Conservation (phyloP, 768 basidiomycete genomes). For the Kwoniella heveanensis region DNA sequence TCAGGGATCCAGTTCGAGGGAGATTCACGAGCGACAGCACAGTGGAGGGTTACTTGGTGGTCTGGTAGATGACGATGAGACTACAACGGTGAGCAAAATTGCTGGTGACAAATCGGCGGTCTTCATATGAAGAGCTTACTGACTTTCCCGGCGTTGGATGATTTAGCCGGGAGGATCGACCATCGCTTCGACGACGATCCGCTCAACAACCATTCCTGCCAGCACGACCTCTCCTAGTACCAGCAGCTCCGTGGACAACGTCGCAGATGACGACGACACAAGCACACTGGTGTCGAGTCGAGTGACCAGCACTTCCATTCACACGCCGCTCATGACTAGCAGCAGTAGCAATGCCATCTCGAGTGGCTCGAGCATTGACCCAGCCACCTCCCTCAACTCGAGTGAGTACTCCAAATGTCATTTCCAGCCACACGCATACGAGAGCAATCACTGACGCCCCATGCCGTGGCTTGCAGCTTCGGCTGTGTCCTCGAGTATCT, state of each 20-base stretch:
- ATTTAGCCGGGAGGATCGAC: background rate
- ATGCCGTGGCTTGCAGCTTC: background rate
- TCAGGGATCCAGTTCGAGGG: background rate
- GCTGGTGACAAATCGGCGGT: too few species aligned
- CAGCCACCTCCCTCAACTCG: background rate
- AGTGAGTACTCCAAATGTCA: background rate
- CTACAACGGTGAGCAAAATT: conserved; percentile 5
- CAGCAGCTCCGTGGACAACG: background rate
- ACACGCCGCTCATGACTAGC: background rate
- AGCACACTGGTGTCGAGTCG: background rate
- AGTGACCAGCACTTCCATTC: background rate
- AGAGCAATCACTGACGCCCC: too few species aligned
- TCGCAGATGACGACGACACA: background rate
- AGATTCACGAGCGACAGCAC: conserved; percentile 9
- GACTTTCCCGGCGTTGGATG: background rate
- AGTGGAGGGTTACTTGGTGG: conserved; percentile 10
- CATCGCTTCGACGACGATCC: background rate
- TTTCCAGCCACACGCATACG: too few species aligned
- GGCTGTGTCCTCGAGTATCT: background rate
- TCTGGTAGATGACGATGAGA: conserved; percentile 6
- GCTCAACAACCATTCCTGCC: background rate
- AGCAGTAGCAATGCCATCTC: background rate
- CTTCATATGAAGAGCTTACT: background rate
- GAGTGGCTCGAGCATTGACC: background rate
- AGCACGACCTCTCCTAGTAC: background rate